A percentile compares a stretch with the other conserved stretches of the same genome.
phyloP scores from a whole-genome alignment of 139 green algal genomes.

The Penium margaritaceum region DNA sequence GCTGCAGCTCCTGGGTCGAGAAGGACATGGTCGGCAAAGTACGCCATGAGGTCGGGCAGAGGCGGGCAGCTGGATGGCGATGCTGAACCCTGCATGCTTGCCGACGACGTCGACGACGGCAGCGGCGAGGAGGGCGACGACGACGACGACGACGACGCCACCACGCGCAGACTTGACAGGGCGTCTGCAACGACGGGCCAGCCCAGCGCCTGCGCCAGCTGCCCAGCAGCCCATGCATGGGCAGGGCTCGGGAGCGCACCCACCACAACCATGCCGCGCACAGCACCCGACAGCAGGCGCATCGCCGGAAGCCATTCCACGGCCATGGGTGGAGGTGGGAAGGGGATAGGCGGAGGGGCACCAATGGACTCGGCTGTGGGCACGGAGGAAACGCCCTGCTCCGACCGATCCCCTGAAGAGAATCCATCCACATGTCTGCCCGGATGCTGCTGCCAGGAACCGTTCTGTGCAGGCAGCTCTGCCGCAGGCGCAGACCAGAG shows the following conservation, averaged over 20 bases:
- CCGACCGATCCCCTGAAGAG: not conserved
- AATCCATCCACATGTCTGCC: too few species aligned
- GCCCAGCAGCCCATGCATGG: conserved; percentile 57
- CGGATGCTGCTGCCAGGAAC: too few species aligned
- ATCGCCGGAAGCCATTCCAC: too few species aligned
- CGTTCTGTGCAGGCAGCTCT: not conserved
- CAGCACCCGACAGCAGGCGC: not conserved
- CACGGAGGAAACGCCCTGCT: not conserved
- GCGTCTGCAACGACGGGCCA: conserved; percentile 59
- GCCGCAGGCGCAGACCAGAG: not conserved
- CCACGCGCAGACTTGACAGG: conserved; percentile 42
- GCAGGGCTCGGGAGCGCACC: conserved; percentile 56
- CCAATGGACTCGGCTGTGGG: too few species aligned
- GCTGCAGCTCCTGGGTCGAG: conserved; percentile 18
- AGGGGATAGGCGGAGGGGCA: too few species aligned
- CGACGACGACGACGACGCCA: too few species aligned
- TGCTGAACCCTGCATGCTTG: too few species aligned
- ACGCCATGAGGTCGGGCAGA: too few species aligned
- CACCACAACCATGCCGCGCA: conserved; percentile 69
- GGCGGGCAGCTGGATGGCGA: too few species aligned
- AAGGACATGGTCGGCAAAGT: conserved; percentile 48
- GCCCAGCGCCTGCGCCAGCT: not conserved
- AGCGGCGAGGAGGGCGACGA: too few species aligned
- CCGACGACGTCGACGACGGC: not conserved
- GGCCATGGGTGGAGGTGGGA: too few species aligned